phyloP scores from a whole-genome alignment of 2,329 filamentous ascomycete species.

The Magnaporthiopsis poae region DNA sequence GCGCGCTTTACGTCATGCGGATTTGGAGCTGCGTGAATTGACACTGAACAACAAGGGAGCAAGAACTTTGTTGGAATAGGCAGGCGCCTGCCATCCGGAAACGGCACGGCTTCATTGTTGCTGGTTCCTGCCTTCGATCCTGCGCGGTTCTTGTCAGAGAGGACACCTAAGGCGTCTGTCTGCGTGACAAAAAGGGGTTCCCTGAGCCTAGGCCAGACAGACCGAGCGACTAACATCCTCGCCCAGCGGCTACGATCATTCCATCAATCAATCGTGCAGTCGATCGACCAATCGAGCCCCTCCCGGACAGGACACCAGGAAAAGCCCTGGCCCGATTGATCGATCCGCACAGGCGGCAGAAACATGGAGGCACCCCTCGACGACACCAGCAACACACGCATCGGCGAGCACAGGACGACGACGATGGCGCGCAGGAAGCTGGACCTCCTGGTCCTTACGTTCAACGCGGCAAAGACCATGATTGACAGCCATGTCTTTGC shows the following conservation, averaged over 20 bases:
- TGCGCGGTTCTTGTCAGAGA: neutral
- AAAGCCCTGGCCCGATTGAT: neutral
- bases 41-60: too few species aligned
- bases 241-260: neutral
- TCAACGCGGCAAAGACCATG: slow-evolving; percentile 71
- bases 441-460: slow-evolving; percentile 71
- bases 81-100: neutral
- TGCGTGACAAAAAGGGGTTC: neutral
- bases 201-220: neutral
- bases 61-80: neutral
- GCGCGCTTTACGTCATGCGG: neutral
- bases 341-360: neutral
- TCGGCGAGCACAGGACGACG: neutral
- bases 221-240: too few species aligned
- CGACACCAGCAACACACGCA: neutral
- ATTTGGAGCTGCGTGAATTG: neutral
- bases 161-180: neutral
- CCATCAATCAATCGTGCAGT: neutral
- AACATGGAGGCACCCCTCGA: neutral
- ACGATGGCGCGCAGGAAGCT: slow-evolving; percentile 40
- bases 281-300: too few species aligned
- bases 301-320: neutral
- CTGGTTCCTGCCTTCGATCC: too few species aligned
- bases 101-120: neutral
- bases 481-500: slow-evolving; percentile 64